A percentile compares a stretch with the other conserved stretches of the same genome.
phyloP scores from a whole-genome alignment of 352 stramenopile genomes.

The Phytophthora sojae region DNA sequence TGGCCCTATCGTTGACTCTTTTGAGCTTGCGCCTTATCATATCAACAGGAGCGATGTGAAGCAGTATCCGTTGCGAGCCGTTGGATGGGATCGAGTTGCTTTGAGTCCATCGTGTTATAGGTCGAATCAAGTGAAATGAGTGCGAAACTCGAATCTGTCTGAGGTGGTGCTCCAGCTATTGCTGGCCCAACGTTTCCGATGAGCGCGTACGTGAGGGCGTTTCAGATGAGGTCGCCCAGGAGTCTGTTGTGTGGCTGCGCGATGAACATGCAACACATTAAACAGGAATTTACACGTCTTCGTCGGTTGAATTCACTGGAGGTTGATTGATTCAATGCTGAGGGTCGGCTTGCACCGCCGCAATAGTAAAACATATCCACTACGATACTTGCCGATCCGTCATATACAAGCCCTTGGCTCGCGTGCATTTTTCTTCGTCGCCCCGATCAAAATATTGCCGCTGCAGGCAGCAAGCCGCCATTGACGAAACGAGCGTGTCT shows the following conservation, averaged over 20 bases:
- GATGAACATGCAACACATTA: not conserved
- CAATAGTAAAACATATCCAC: too few species aligned
- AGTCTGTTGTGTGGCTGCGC: not conserved
- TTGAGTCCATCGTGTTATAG: not conserved
- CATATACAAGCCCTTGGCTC: not conserved
- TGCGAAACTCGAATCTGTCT: not conserved
- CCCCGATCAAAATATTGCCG: slow-evolving; percentile 2
- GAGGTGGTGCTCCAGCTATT: not conserved
- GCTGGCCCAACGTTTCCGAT: not conserved
- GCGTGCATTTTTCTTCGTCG: not conserved
- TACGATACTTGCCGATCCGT: too few species aligned
- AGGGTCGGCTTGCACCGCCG: not conserved
- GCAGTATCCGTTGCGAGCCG: not conserved
- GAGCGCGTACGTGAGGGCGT: not conserved
- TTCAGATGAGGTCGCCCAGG: not conserved
- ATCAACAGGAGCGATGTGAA: not conserved
- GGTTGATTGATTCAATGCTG: not conserved
- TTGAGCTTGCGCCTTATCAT: not conserved
- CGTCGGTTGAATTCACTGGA: not conserved
- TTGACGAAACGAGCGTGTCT: slow-evolving; percentile 8
- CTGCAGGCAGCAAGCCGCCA: not conserved
- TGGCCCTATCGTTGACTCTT: not conserved
- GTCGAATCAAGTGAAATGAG: not conserved
- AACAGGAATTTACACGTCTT: not conserved
- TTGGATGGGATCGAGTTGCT: not conserved